Percentiles rank a stretch among this genome's conserved stretches.
Evolutionary conservation across 306 rosid genomes (phyloP).

Genomic region (Spatholobus suberectus): DNA sequence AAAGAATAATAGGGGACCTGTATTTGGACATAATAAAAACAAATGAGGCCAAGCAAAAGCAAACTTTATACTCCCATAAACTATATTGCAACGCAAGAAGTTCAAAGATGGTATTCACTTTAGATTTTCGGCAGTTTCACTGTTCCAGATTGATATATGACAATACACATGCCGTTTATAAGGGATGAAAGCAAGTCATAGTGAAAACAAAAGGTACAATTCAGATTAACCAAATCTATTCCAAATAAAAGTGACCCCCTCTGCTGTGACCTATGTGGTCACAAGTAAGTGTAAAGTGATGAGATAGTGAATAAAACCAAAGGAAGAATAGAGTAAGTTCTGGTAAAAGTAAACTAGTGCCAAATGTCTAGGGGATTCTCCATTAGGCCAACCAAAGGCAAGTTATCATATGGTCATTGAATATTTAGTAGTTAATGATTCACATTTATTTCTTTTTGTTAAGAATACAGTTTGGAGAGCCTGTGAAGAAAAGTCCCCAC

Average conservation of each 20-base stretch:
- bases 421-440: slow-evolving; percentile 62
- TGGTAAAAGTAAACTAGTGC: slow-evolving; percentile 40
- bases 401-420: slow-evolving; percentile 64
- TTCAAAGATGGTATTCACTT: slow-evolving; percentile 45
- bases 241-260: slow-evolving; percentile 39
- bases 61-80: slow-evolving; percentile 37
- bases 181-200: slow-evolving; percentile 39
- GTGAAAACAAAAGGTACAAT: slow-evolving; percentile 42
- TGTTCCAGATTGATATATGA: slow-evolving; percentile 41
- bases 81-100: slow-evolving; percentile 24
- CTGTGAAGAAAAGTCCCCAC: slow-evolving; percentile 45
- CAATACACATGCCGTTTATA: slow-evolving; percentile 28
- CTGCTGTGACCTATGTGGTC: slow-evolving; percentile 26
- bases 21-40: slow-evolving; percentile 48
- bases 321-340: slow-evolving; percentile 34
- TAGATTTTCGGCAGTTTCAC: slow-evolving; percentile 36
- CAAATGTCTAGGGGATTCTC: slow-evolving; percentile 35
- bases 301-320: slow-evolving; percentile 40
- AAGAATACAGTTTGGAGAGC: slow-evolving; percentile 46
- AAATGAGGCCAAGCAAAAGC: slow-evolving; percentile 43
- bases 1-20: slow-evolving; percentile 47
- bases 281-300: slow-evolving; percentile 39
- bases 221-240: slow-evolving; percentile 45
- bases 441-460: slow-evolving; percentile 49
- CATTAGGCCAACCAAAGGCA: slow-evolving; percentile 41